Conservation (phyloP, 2,329 filamentous ascomycete species). For the Phoma sp. region DNA sequence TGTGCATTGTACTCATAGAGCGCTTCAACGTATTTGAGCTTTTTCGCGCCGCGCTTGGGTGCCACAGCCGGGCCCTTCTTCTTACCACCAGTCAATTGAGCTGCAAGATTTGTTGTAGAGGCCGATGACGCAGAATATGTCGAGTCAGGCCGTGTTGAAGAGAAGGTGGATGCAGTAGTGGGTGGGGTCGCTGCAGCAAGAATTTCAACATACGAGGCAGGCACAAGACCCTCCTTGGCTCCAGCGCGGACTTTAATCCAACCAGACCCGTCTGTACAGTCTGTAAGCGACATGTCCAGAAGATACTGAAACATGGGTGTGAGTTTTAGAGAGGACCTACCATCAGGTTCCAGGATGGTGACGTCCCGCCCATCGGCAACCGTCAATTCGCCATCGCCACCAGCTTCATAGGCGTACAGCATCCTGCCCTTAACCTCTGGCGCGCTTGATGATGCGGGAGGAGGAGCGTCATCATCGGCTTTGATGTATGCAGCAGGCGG, state of each 20-base stretch:
- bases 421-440: constrained; percentile 80
- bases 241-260: constrained; percentile 87
- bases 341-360: constrained; percentile 81
- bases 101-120: constrained; percentile 64
- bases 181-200: constrained; percentile 50
- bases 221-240: constrained; percentile 83
- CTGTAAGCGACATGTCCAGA: constrained; percentile 28
- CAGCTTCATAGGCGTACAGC: constrained; percentile 86
- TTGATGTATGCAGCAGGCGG: constrained; percentile 83
- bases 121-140: constrained; percentile 81
- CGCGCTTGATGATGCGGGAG: constrained; percentile 37
- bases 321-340: constrained; percentile 61
- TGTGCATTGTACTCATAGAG: constrained; percentile 90
- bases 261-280: constrained; percentile 77
- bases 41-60: constrained; percentile 89
- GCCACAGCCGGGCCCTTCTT: constrained; percentile 94
- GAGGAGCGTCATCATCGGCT: constrained; percentile 61
- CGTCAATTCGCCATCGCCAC: constrained; percentile 80
- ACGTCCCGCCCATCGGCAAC: constrained; percentile 82
- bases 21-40: constrained; percentile 90
- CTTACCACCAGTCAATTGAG: constrained; percentile 59
- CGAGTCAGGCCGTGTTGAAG: constrained; percentile 58
- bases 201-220: constrained; percentile 82
- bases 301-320: constrained; percentile 25
- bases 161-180: constrained; percentile 43